Conservation (phyloP, 2,329 filamentous ascomycete species). For the Cyphellophora attinorum region DNA sequence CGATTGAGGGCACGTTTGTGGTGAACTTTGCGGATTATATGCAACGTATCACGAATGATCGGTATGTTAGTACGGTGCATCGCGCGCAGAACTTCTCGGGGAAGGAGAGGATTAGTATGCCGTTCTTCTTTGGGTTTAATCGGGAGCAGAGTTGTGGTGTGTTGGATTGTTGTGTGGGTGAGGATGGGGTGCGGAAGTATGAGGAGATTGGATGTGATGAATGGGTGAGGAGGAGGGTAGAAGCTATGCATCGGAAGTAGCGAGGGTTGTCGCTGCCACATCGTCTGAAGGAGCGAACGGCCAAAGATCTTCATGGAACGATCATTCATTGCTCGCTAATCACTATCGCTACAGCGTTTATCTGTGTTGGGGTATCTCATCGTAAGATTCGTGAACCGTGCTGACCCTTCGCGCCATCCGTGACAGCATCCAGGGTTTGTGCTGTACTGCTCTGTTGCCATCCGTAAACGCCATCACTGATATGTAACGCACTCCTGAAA, state of each 20-base stretch:
- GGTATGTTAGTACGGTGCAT: constrained; percentile 41
- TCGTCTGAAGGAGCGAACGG: too few relatives aligned
- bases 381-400: too few relatives aligned
- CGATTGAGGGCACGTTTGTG: constrained; percentile 33
- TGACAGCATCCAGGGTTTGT: too few relatives aligned
- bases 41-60: constrained; percentile 42
- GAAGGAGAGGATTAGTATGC: constrained; percentile 36
- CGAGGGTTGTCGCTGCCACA: too few relatives aligned
- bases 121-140: constrained; percentile 49
- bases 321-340: too few relatives aligned
- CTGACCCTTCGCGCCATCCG: too few relatives aligned
- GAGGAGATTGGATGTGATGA: constrained; percentile 30
- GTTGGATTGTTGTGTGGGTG: constrained; percentile 31
- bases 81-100: constrained; percentile 38
- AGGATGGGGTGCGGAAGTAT: constrained; percentile 40
- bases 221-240: constrained; percentile 4
- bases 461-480: too few relatives aligned
- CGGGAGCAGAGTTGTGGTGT: constrained; percentile 43
- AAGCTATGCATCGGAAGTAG: neutral
- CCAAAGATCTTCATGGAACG: too few relatives aligned
- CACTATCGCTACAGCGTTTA: too few relatives aligned
- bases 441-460: too few relatives aligned
- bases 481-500: too few relatives aligned
- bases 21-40: constrained; percentile 44
- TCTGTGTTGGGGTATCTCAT: too few relatives aligned